Conservation (phyloP, 768 basidiomycete genomes). For the Boletus rufocinnamomeus region DNA sequence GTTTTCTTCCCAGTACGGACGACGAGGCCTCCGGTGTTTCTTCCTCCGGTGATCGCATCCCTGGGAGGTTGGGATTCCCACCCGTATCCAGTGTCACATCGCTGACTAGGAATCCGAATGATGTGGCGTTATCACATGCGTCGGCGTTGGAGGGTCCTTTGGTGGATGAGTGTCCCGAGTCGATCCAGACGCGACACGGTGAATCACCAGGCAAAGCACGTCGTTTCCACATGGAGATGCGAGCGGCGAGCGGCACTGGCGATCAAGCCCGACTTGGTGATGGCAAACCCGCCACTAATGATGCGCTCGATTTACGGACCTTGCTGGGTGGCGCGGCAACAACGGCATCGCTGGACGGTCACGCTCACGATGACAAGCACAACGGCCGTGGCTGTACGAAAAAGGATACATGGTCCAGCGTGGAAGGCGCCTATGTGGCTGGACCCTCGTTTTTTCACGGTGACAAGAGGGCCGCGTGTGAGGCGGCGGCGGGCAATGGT, state of each 20-base stretch:
- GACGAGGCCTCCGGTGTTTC: not conserved
- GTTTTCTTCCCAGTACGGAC: not conserved
- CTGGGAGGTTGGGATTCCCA: not conserved
- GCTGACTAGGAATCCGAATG: not conserved
- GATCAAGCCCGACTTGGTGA: no score
- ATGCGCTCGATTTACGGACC: not conserved
- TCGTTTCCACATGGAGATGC: not conserved
- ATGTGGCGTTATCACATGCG: not conserved
- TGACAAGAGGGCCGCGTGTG: not conserved
- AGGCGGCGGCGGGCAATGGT: not conserved
- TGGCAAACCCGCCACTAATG: not conserved
- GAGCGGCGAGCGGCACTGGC: not conserved
- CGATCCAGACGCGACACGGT: not conserved
- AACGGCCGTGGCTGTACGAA: not conserved
- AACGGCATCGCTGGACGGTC: not conserved
- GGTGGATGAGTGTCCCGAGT: not conserved
- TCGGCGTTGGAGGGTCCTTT: not conserved
- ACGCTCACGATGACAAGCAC: not conserved
- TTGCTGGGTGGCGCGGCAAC: not conserved
- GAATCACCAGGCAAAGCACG: not conserved
- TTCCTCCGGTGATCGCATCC: not conserved
- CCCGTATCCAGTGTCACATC: not conserved
- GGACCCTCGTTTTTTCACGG: not conserved
- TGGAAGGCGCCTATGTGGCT: not conserved
- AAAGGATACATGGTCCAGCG: not conserved